Conservation (phyloP, 2,329 filamentous ascomycete species). For the Macrophomina pseudophaseolina region DNA sequence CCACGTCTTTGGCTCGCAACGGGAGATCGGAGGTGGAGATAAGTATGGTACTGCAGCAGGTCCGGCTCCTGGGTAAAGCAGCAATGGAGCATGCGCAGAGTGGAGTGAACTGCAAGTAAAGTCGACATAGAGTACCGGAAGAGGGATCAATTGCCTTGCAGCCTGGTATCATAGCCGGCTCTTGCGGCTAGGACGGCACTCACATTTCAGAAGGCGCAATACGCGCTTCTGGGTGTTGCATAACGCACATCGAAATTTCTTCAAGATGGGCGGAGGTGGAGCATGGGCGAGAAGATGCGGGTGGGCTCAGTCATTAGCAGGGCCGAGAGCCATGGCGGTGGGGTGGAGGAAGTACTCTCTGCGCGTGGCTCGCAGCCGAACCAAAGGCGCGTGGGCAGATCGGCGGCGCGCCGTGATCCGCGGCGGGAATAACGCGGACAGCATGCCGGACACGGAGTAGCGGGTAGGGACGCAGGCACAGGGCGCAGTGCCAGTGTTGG, state of each 20-base stretch:
- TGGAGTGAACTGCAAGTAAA: slow-evolving; percentile 12
- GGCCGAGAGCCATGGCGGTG: slow-evolving; percentile 14
- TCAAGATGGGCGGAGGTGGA: neutral
- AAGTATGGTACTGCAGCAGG: neutral
- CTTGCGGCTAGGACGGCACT: neutral
- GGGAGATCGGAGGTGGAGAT: slow-evolving; percentile 16
- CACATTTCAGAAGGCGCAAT: neutral
- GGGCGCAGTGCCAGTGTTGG: neutral
- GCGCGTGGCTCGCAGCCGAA: slow-evolving; percentile 17
- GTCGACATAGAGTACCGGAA: neutral
- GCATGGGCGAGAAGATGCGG: neutral
- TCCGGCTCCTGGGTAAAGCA: slow-evolving; percentile 5
- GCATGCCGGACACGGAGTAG: slow-evolving; percentile 4
- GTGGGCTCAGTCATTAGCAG: slow-evolving; percentile 15
- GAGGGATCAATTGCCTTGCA: neutral
- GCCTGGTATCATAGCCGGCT: neutral
- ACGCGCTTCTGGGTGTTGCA: neutral
- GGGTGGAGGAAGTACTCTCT: slow-evolving; percentile 4
- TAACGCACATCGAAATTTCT: neutral
- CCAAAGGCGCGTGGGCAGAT: neutral
- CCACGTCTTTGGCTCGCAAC: neutral
- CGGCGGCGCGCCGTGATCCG: slow-evolving; percentile 15
- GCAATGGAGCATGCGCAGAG: slow-evolving; percentile 1
- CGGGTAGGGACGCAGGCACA: neutral
- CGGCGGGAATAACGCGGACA: slow-evolving; percentile 20